Conservation (phyloP, 768 basidiomycete genomes). For the Phylloporus scabripes region DNA sequence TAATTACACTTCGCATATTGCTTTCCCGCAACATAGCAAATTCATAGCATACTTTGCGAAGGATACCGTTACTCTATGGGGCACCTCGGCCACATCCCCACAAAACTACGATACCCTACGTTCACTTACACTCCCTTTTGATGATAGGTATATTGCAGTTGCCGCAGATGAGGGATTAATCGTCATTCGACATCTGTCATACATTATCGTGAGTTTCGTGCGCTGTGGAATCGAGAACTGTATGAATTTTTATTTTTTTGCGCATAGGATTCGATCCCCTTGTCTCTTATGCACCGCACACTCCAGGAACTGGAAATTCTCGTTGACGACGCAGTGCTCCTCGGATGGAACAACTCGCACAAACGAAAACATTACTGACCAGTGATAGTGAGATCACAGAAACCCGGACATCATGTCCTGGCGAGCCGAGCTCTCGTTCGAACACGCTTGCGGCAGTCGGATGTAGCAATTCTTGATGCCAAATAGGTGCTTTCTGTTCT, state of each 20-base stretch:
- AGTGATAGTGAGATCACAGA: neutral
- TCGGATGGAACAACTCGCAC: neutral
- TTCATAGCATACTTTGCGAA: neutral
- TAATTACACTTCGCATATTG: neutral
- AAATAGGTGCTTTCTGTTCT: neutral
- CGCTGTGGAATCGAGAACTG: neutral
- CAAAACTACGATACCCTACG: neutral
- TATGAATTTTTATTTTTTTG: neutral
- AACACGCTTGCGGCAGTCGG: neutral
- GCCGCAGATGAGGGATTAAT: neutral
- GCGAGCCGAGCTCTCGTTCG: constrained; percentile 1
- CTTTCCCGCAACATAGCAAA: neutral
- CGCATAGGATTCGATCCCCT: neutral
- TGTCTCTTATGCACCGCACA: neutral
- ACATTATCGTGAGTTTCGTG: neutral
- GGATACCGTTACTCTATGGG: neutral
- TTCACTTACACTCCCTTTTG: neutral
- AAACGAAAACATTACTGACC: neutral
- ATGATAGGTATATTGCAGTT: neutral
- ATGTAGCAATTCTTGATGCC: neutral
- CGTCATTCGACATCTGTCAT: neutral
- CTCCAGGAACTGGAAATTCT: neutral
- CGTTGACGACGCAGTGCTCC: neutral
- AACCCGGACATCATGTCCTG: neutral
- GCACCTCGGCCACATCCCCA: neutral